Percentiles rank a stretch among this genome's conserved stretches.
Evolutionary conservation across 768 basidiomycete species (phyloP).

Genomic region (Sarcomyxa edulis): DNA sequence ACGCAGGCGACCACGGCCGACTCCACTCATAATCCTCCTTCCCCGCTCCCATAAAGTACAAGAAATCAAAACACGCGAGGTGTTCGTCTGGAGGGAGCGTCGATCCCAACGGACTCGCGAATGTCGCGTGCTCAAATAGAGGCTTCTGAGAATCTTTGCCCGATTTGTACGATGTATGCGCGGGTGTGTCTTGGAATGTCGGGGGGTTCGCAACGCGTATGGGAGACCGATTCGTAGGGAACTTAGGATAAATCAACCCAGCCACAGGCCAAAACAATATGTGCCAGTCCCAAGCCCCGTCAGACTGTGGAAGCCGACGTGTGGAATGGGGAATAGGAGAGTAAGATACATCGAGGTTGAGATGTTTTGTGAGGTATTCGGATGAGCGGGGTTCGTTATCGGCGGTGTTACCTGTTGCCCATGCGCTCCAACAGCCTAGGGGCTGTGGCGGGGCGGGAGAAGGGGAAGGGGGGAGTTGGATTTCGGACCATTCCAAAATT

Average conservation of each 20-base stretch:
- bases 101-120: conserved; percentile 30
- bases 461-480: conserved; percentile 36
- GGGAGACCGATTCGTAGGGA: conserved; percentile 13
- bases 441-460: conserved; percentile 40
- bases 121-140: conserved; percentile 1
- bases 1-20: conserved; percentile 32
- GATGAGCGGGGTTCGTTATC: conserved; percentile 33
- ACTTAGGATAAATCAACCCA: background rate
- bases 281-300: conserved; percentile 28
- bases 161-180: no score
- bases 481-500: conserved; percentile 58
- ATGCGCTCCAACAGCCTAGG: conserved; percentile 50
- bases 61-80: conserved; percentile 45
- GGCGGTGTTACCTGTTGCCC: conserved; percentile 38
- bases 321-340: conserved; percentile 30
- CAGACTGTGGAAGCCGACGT: conserved; percentile 8
- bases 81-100: conserved; percentile 47
- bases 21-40: conserved; percentile 25
- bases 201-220: conserved; percentile 16
- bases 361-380: conserved; percentile 20
- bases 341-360: conserved; percentile 28
- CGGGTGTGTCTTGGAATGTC: conserved; percentile 18
- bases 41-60: conserved; percentile 43
- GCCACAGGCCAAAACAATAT: conserved; percentile 20
- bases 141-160: background rate